Percentiles rank a stretch among this genome's conserved stretches.
Conservation (phyloP, 345 rosid genomes). For the Ailanthus altissimus region DNA sequence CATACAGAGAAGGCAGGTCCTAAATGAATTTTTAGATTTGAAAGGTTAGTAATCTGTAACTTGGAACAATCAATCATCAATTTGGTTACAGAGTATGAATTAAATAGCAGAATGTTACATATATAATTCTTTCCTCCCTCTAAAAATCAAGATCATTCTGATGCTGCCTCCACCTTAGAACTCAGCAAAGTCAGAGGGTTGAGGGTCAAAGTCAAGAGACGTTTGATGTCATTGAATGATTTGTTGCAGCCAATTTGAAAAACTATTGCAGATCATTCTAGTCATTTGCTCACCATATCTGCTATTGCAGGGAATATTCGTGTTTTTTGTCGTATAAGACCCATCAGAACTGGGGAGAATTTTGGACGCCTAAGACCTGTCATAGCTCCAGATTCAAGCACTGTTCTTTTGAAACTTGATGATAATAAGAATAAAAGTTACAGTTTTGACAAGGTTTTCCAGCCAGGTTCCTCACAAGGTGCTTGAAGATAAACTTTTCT, state of each 20-base stretch:
- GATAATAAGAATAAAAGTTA: constrained; percentile 51
- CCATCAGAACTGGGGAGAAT: constrained; percentile 37
- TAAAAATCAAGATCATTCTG: background rate
- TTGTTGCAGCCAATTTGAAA: background rate
- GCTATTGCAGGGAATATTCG: constrained; percentile 64
- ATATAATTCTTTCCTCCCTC: background rate
- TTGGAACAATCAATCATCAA: background rate
- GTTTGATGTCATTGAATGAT: background rate
- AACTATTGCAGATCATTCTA: background rate
- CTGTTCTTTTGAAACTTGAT: constrained; percentile 43
- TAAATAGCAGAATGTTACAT: background rate
- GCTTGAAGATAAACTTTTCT: background rate
- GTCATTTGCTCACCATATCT: background rate
- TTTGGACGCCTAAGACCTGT: constrained; percentile 37
- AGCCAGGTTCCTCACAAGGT: constrained; percentile 75
- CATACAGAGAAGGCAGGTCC: constrained; percentile 58
- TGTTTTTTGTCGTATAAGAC: constrained; percentile 76
- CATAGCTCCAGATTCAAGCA: constrained; percentile 49
- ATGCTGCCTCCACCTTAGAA: background rate
- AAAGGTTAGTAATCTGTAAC: constrained; percentile 51
- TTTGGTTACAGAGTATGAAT: background rate
- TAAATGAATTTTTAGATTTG: constrained; percentile 70
- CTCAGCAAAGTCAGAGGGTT: background rate
- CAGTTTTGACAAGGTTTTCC: constrained; percentile 67
- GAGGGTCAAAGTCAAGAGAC: background rate